Percentiles rank a stretch among this genome's conserved stretches.
Conservation (phyloP, 805 yeast genomes). For the Wickerhamomyces subpelliculosus region DNA sequence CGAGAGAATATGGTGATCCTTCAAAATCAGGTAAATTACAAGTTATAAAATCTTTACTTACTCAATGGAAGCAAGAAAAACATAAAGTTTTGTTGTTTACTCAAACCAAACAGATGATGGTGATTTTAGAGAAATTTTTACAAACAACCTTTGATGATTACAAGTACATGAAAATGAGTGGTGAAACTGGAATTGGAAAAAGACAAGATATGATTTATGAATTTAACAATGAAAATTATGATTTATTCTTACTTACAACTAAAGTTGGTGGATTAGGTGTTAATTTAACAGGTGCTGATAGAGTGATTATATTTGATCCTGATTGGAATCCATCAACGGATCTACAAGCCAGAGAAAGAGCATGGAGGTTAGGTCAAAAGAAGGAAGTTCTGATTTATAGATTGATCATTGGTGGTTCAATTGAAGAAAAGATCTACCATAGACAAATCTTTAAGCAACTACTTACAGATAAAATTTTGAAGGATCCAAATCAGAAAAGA, state of each 20-base stretch:
- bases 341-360: conserved; percentile 92
- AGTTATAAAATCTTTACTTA: conserved; percentile 69
- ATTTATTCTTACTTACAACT: conserved; percentile 80
- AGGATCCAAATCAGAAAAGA: conserved; percentile 90
- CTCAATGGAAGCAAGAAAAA: conserved; percentile 69
- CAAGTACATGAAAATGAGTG: conserved; percentile 84
- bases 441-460: conserved; percentile 95
- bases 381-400: conserved; percentile 87
- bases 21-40: conserved; percentile 82
- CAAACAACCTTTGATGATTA: conserved; percentile 29
- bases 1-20: conserved; percentile 45
- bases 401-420: conserved; percentile 89
- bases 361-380: conserved; percentile 96
- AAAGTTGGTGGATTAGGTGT: conserved; percentile 96
- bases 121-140: conserved; percentile 70
- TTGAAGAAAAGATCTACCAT: conserved; percentile 94
- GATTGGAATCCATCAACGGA: conserved; percentile 99
- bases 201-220: conserved; percentile 77
- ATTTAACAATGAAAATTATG: conserved; percentile 57
- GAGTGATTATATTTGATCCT: conserved; percentile 92
- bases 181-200: conserved; percentile 71
- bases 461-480: conserved; percentile 84
- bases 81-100: conserved; percentile 83
- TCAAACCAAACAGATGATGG: conserved; percentile 91
- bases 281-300: conserved; percentile 88